Evolutionary conservation across 352 stramenopile genomes (phyloP), one percentile per base, ranked within the genome.

Genomic region (Phytopythium sindhum): DNA sequence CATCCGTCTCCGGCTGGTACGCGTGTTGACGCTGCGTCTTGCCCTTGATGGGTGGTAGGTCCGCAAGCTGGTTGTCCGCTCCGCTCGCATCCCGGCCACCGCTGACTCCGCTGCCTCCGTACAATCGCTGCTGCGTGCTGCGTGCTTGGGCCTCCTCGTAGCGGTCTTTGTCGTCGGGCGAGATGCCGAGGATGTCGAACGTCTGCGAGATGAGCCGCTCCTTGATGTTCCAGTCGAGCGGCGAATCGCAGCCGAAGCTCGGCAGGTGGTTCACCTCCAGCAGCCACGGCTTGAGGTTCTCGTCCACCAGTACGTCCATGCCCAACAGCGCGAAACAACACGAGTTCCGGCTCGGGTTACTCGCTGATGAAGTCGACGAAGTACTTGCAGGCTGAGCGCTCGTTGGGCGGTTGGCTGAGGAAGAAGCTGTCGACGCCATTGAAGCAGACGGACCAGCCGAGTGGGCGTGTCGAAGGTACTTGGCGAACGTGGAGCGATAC

Each of bases 221-320:
- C 70, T 99, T 99, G 69, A 99, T 96, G 60, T 93, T 87, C 80
- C 84, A 89, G 73, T 99, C 97, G 14, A 99, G 67, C 15, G 87
- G 85, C 31, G 91, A 97, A 65, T 99, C 97, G 53, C 94, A 98
- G 4, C 87, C 93, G 77, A 98, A 98, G 64, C 89, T 95, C 54
- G 97, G 93, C 11, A 99, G 58, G 67, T 99, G 95, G 69, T 99
- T 99, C 31, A 99, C 96, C 65, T 99, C 97, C 12, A 99, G 95
- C 21, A 99, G 74, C 86, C 91, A 98, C 8, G 97, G 95, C 62
- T 97, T 98, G 0, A 99, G 77, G 23, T 88, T 75, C 44, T 95
- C 82, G 66, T 99, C 97, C 8, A 99, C 79, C 50, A 99, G 91
- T 35, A 99, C 92, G 67, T 99, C 97, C 78, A 98, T 96, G 5